A percentile compares a stretch with the other conserved stretches of the same genome.
Conservation (phyloP, 768 basidiomycete genomes). For the Cystobasidium tubakii region DNA sequence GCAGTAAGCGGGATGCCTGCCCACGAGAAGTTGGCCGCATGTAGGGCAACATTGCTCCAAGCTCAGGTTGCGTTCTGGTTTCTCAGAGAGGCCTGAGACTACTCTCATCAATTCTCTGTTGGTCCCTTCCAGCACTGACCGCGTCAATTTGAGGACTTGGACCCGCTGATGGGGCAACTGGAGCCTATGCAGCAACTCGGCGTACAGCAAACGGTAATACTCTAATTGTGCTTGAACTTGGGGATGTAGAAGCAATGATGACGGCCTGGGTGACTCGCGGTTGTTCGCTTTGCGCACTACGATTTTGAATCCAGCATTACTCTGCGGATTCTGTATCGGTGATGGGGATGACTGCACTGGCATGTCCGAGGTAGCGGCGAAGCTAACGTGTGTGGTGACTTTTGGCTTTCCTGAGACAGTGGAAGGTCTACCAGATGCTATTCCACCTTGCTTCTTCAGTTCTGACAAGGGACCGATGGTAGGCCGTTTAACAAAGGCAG, state of each 20-base stretch:
- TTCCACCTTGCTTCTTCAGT: slow-evolving; percentile 19
- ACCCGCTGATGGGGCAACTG: slow-evolving; percentile 27
- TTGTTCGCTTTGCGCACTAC: neutral
- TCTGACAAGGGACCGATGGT: slow-evolving; percentile 23
- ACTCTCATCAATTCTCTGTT: neutral
- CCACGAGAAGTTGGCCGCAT: slow-evolving; percentile 11
- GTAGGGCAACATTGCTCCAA: slow-evolving; percentile 17
- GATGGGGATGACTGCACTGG: neutral
- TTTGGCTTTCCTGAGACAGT: neutral
- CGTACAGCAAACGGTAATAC: slow-evolving; percentile 28
- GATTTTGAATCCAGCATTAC: neutral
- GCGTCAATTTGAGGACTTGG: slow-evolving; percentile 28
- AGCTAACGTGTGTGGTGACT: slow-evolving; percentile 19
- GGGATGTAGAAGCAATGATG: slow-evolving; percentile 25
- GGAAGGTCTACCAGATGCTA: slow-evolving; percentile 16
- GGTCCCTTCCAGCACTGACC: neutral
- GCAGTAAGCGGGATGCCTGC: slow-evolving; percentile 14
- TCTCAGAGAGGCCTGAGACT: neutral
- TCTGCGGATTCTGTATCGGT: neutral
- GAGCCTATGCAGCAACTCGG: slow-evolving; percentile 19
- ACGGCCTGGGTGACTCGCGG: neutral
- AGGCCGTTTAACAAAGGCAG: slow-evolving; percentile 31
- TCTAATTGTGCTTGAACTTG: slow-evolving; percentile 28
- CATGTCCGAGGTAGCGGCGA: slow-evolving; percentile 6
- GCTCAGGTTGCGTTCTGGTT: neutral